phyloP scores from a whole-genome alignment of 1,139 yeast genomes.

The Yamadazyma spencermartinsiae region DNA sequence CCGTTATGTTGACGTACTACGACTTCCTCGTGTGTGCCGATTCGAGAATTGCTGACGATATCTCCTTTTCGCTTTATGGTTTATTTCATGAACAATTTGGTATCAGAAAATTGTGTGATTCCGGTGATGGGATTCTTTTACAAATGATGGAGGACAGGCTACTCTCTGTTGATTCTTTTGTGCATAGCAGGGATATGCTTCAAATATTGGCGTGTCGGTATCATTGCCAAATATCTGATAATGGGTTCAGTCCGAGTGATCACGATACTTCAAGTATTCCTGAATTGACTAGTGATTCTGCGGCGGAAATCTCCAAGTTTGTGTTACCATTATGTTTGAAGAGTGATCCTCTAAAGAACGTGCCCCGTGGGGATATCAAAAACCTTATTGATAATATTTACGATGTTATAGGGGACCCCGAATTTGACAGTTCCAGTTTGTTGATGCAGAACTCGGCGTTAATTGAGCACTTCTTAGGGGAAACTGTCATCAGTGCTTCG shows the following conservation, averaged over 20 bases:
- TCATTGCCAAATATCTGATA: slow-evolving; percentile 63
- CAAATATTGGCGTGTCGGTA: slow-evolving; percentile 80
- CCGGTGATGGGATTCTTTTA: slow-evolving; percentile 63
- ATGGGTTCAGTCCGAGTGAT: slow-evolving; percentile 60
- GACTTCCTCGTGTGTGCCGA: slow-evolving; percentile 10
- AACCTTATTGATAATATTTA: slow-evolving; percentile 68
- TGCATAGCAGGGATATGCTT: slow-evolving; percentile 53
- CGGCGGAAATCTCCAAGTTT: slow-evolving; percentile 58
- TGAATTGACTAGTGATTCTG: slow-evolving; percentile 40
- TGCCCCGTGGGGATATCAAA: slow-evolving; percentile 70
- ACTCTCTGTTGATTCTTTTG: slow-evolving; percentile 38
- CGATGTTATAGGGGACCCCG: slow-evolving; percentile 73
- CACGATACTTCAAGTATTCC: slow-evolving; percentile 58
- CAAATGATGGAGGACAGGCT: slow-evolving; percentile 58
- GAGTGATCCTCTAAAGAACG: slow-evolving; percentile 57
- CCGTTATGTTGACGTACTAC: slow-evolving; percentile 39
- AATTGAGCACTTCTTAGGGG: slow-evolving; percentile 54
- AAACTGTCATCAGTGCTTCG: slow-evolving; percentile 46
- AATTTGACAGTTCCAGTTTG: slow-evolving; percentile 32
- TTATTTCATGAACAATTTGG: slow-evolving; percentile 77
- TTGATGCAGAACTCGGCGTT: slow-evolving; percentile 43
- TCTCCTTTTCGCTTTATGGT: slow-evolving; percentile 43
- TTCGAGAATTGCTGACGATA: slow-evolving; percentile 3
- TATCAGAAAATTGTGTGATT: slow-evolving; percentile 63
- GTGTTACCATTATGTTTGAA: slow-evolving; percentile 63